Evolutionary conservation across 176 grass and related monocot species (phyloP).

Genomic region (Zea mays): Zm-B73-REFERENCE-NAM-5.0 NC_050097.1:9431501-9432000

Average conservation of each 20-base stretch:
- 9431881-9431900: slow-evolving; percentile 72
- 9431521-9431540: not conserved
- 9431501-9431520: slow-evolving; percentile 10
- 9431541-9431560: not conserved
- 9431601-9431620: not conserved
- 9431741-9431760: slow-evolving; percentile 24
- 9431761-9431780: slow-evolving; percentile 54
- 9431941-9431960: slow-evolving; percentile 12
- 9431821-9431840: slow-evolving; percentile 59
- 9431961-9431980: slow-evolving; percentile 15
- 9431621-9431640: not conserved
- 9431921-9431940: slow-evolving; percentile 51
- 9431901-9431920: slow-evolving; percentile 49
- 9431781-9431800: slow-evolving; percentile 81
- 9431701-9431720: slow-evolving; percentile 11
- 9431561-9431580: not conserved
- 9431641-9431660: slow-evolving; percentile 5
- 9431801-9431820: slow-evolving; percentile 76
- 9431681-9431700: not conserved
- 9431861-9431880: slow-evolving; percentile 58
- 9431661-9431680: slow-evolving; percentile 8
- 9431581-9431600: not conserved
- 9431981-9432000: slow-evolving; percentile 18
- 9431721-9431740: slow-evolving; percentile 23
- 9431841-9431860: slow-evolving; percentile 79